These are phyloP conservation scores for Coniochaeta sp. DNA, from an alignment of 2,329 filamentous ascomycete genomes.

Conservation along the genomic window DNA sequence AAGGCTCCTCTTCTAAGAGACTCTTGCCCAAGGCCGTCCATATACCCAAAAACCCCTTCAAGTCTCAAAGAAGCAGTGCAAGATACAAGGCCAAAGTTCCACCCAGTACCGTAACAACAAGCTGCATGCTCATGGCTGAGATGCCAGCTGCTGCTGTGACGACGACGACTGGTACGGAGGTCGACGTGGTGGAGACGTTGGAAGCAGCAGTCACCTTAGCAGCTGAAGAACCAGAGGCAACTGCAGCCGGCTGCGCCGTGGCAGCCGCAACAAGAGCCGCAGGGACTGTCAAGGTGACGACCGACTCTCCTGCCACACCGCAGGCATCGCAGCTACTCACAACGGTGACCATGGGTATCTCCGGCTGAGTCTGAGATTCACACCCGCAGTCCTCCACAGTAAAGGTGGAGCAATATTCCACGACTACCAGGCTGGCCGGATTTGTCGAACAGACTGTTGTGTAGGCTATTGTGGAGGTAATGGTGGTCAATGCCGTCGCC, in stretches of 20 bases:
- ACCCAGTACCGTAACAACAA: not conserved
- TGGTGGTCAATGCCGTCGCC: slow-evolving; percentile 8
- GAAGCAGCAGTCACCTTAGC: not conserved
- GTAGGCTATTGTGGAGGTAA: slow-evolving; percentile 23
- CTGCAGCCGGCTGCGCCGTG: not conserved
- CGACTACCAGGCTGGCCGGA: slow-evolving; percentile 20
- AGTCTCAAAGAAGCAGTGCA: not conserved
- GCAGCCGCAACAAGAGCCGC: not conserved
- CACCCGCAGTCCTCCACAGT: slow-evolving; percentile 15
- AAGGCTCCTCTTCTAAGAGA: too few species aligned
- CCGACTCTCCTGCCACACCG: not conserved
- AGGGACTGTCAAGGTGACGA: not conserved
- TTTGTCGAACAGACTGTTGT: slow-evolving; percentile 26
- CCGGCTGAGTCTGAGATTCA: not conserved
- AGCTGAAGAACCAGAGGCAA: too few species aligned
- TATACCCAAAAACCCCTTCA: too few species aligned
- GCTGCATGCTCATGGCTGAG: not conserved
- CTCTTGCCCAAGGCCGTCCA: too few species aligned
- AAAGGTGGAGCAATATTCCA: slow-evolving; percentile 24
- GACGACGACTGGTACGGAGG: not conserved
- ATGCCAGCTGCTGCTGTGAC: not conserved
- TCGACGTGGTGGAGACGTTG: not conserved
- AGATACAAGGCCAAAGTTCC: not conserved
- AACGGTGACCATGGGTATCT: not conserved
- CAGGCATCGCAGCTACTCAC: slow-evolving; percentile 1